Percentiles rank a stretch among this genome's conserved stretches.
Evolutionary conservation across 1,284 basidiomycete genomes (phyloP).

Genomic region (Peniophora sp.): DNA sequence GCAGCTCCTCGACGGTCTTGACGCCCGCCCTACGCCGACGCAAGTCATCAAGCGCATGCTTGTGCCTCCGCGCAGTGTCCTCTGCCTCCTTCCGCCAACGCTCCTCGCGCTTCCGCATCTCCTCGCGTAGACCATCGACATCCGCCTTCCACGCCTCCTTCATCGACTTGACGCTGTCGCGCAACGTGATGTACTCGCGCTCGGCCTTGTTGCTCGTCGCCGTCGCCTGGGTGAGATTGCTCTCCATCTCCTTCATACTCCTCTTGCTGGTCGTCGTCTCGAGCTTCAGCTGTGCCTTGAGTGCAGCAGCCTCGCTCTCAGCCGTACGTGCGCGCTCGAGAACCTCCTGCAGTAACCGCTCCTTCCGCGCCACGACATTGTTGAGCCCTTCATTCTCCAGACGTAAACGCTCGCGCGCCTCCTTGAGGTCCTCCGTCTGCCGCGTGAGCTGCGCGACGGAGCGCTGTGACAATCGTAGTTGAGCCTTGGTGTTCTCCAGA

Average conservation of each 20-base stretch:
- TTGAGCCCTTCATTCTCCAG: constrained; percentile 82
- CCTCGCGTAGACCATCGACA: constrained; percentile 53
- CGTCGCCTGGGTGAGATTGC: constrained; percentile 59
- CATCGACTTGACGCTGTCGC: constrained; percentile 65
- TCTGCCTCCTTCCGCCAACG: constrained; percentile 57
- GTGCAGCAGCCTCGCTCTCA: constrained; percentile 57
- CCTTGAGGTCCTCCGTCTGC: constrained; percentile 80
- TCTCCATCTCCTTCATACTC: constrained; percentile 68
- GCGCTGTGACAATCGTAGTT: constrained; percentile 69
- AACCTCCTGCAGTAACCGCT: constrained; percentile 77
- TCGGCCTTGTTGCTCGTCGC: constrained; percentile 71
- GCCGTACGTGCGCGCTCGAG: constrained; percentile 77
- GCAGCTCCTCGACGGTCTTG: constrained; percentile 29
- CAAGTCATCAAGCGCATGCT: constrained; percentile 50
- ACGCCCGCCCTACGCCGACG: constrained; percentile 34
- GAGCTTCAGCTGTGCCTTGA: constrained; percentile 64
- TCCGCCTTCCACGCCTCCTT: constrained; percentile 64
- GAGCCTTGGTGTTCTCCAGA: constrained; percentile 75
- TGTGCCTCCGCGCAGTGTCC: constrained; percentile 56
- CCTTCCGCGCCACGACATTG: constrained; percentile 80
- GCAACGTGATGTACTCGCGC: constrained; percentile 68
- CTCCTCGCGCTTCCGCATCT: constrained; percentile 66
- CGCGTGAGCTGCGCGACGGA: constrained; percentile 74
- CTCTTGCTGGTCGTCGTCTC: constrained; percentile 69
- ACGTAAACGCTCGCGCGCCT: constrained; percentile 69